Percentiles rank a stretch among this genome's conserved stretches.
Conservation (phyloP, 192 early-diverging fungal genomes). For the Coemansia javaensis region DNA sequence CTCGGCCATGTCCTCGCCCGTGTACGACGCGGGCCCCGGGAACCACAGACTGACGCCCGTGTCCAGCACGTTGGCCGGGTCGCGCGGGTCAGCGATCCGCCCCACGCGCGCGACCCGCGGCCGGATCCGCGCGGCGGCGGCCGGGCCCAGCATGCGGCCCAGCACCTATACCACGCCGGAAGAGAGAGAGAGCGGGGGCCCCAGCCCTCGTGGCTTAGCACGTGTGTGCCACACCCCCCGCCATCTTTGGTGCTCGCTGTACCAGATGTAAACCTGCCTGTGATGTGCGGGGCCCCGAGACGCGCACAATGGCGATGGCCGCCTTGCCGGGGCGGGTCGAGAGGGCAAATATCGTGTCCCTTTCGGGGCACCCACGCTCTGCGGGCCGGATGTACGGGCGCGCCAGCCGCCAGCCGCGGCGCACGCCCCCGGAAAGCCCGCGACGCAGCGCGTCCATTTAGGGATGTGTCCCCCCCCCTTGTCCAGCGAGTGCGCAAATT, state of each 20-base stretch:
- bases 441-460: no score
- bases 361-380: neutral
- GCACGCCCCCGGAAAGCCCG: no score
- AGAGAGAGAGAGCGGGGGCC: neutral
- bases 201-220: neutral
- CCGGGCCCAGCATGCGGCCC: constrained; percentile 7
- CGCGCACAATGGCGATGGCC: constrained; percentile 70
- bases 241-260: neutral
- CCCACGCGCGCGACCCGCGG: constrained; percentile 8
- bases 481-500: no score
- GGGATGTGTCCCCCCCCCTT: no score
- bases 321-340: constrained; percentile 71
- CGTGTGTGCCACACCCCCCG: neutral
- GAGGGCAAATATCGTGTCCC: constrained; percentile 68
- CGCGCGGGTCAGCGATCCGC: constrained; percentile 28
- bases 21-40: constrained; percentile 58
- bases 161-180: neutral
- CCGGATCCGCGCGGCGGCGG: neutral
- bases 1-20: constrained; percentile 72
- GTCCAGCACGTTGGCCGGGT: constrained; percentile 52
- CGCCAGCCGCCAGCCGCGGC: no score
- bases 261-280: constrained; percentile 24
- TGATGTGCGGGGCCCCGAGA: constrained; percentile 57
- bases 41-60: constrained; percentile 46
- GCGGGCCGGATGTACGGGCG: no score